Evolutionary conservation across 106 monocot species (phyloP).

Genomic region (Vanilla planifolia): DNA sequence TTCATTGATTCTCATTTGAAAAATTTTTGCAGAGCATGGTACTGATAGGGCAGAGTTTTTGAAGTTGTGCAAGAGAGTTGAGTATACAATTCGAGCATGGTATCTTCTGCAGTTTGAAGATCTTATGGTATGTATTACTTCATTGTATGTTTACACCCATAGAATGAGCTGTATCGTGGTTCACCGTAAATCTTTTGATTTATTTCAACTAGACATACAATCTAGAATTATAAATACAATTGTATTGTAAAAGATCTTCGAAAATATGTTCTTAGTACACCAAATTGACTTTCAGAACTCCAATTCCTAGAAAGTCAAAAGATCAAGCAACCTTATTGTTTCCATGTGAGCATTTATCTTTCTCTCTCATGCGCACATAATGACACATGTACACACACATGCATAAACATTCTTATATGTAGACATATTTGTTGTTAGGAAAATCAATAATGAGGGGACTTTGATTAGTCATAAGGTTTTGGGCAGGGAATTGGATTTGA

Average conservation of each 20-base stretch:
- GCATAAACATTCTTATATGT: no score
- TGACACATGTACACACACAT: background rate
- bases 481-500: no score
- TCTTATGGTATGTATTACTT: slow-evolving; percentile 39
- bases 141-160: background rate
- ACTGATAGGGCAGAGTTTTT: slow-evolving; percentile 53
- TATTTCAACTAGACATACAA: no score
- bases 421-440: no score
- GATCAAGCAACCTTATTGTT: background rate
- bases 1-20: background rate
- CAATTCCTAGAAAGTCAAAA: background rate
- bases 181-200: no score
- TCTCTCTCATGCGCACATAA: background rate
- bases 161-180: no score
- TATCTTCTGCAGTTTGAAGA: slow-evolving; percentile 81
- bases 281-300: no score
- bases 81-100: slow-evolving; percentile 72
- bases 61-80: slow-evolving; percentile 70
- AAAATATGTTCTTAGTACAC: background rate
- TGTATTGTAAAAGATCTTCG: background rate
- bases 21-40: slow-evolving; percentile 34
- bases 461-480: no score
- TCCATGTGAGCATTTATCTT: background rate
- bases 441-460: no score
- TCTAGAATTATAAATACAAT: no score